Evolutionary conservation across 768 basidiomycete species (phyloP), one percentile per base, ranked within the genome.

Genomic region (Plicaturopsis crispa): DNA sequence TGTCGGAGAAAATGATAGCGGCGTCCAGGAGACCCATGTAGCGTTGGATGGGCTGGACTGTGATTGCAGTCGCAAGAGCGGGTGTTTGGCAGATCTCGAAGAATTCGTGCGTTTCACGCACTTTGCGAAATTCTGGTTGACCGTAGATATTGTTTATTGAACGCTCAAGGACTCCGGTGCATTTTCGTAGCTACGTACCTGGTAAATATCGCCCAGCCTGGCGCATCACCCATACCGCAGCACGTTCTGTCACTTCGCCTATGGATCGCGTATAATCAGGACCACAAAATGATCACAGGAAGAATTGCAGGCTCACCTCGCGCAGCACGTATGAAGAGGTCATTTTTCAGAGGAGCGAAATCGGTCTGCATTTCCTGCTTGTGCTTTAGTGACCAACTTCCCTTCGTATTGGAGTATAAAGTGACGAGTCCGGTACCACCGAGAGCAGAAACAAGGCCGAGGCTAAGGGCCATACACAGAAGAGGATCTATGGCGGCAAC

Each of bases 171-270:
- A n/a, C n/a, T n/a, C n/a, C n/a, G n/a, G n/a, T n/a, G n/a, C n/a
- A n/a, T n/a, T n/a, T n/a, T n/a, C n/a, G n/a, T n/a, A n/a, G n/a
- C n/a, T n/a, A n/a, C n/a, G n/a, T n/a, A 86, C 87, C 93, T 61
- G 93, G 93, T 33, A 97, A 77, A 64, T 94, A 93, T 37, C 93
- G 78, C 35, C 93, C 93, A 17, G 93, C 93, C 57, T 97, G 93
- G 24, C 93, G 78, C 93, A 97, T 97, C 35, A 94, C 85, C 93
- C 93, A 97, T 40, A 92, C 90, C n/a, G 93, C 92, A 5, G 92
- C 90, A 39, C 86, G 78, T 53, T 91, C 88, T 0, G 88, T 92
- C 56, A 72, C 67, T 60, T 94, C 84, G 20, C 88, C 88, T 83
- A 48, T 12, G 40, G n/a, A 19, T 38, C 19, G 10, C 26, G 26